Base-by-base conservation (phyloP, 192 early-diverging fungal species). In the Coemansia sp. region DNA sequence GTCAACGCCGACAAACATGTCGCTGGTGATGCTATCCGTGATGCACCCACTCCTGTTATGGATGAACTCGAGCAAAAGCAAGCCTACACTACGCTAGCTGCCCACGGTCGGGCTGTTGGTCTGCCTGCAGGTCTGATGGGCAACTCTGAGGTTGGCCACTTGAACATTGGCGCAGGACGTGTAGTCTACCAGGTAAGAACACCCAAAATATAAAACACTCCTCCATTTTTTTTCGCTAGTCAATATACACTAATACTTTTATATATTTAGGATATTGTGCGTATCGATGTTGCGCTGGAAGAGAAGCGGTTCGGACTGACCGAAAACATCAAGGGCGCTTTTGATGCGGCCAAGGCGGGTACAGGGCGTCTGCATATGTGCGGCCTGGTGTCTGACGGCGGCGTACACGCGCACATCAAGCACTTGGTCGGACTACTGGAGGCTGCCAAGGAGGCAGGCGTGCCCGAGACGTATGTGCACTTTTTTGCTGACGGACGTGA, bases 41-140 rank as follows among this genome's bases (percentile, higher is more conserved):
- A 96, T 55, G 97, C 98, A 16, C 72, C 92, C 4, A 98, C 97
- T 9, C 98, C 97, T 14, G 91, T 93, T 53, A 98, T 98, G 96
- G 85, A 88, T 79, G 86, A 78, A 23, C 78, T 99, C 9, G 89
- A 89, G 67, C 85, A 88, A 73, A 79, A 87, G 35, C 89, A 94
- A 72, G 89, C 89, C 38, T 93, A 83, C 74, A 90, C 91, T 17
- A 85, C 87, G 46, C 85, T 99, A 42, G 89, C 82, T 59, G 98
- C 98, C n/a, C 96, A 98, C 73, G 98, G 98, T 30, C 87, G 92
- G 37, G 87, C 90, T 33, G 98, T 99, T 52, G 98, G 98, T 60
- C 88, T 99, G 37, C 97, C 97, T 13, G 96, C 96, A n/a, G 98
- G 95, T 9, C 87, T 98, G 62, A 99, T 99, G 98, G 98, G 97